Conservation (phyloP, 2,329 filamentous ascomycete genomes). For the Aureobasidium zeae region DNA sequence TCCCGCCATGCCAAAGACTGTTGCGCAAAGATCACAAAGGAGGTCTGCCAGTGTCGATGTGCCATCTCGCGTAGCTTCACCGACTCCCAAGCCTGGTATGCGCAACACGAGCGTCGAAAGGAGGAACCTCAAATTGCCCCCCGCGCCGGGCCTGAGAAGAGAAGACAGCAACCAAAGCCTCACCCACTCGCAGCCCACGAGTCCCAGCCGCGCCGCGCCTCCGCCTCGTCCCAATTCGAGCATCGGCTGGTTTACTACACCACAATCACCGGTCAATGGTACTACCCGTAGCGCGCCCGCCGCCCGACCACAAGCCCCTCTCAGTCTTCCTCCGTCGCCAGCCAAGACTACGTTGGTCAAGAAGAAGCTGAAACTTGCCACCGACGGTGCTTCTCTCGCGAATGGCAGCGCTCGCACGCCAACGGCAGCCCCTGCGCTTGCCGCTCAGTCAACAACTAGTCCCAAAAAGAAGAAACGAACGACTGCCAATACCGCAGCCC, state of each 20-base stretch:
- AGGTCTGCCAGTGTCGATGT: constrained; percentile 46
- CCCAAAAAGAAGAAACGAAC: constrained; percentile 17
- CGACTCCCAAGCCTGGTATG: constrained; percentile 32
- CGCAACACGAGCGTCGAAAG: constrained; percentile 27
- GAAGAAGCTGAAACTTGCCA: constrained; percentile 31
- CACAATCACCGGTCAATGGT: constrained; percentile 19
- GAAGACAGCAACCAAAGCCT: constrained; percentile 36
- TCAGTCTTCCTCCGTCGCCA: constrained; percentile 20
- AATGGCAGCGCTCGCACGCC: constrained; percentile 44
- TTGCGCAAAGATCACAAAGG: constrained; percentile 25
- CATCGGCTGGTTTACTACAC: constrained; percentile 33
- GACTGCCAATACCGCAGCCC: background rate
- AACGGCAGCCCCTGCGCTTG: constrained; percentile 1
- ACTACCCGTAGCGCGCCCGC: constrained; percentile 22
- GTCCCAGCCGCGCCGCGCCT: constrained; percentile 8
- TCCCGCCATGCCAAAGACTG: constrained; percentile 50
- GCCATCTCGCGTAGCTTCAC: constrained; percentile 37
- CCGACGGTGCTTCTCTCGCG: constrained; percentile 34
- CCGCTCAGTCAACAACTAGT: background rate
- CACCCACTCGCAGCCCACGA: constrained; percentile 48
- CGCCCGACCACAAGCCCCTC: constrained; percentile 25
- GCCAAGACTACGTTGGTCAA: constrained; percentile 33
- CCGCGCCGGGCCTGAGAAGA: constrained; percentile 36
- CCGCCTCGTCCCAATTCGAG: constrained; percentile 13
- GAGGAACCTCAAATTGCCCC: constrained; percentile 28